Base-by-base conservation (phyloP, 345 rosid species). In the Linum trigynum region DNA sequence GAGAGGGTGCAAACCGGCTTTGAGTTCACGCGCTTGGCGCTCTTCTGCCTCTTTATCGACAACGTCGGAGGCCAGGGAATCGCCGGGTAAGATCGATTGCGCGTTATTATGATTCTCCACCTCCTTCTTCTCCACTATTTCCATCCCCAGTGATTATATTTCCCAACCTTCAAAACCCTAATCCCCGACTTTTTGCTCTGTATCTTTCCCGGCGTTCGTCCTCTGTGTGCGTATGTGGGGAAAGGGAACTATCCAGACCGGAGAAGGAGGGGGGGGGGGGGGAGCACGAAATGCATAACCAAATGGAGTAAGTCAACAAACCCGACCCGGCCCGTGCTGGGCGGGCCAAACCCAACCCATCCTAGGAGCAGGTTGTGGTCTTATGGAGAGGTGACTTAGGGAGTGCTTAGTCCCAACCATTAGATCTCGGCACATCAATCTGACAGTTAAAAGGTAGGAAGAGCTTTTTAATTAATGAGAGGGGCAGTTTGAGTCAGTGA, bases 1-100 rank as follows among this genome's bases (percentile, higher is more conserved):
- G 59, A 94, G 95, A 73, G 99, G 95, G 73, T 94, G 97, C 40
- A 88, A 75, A 43, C 92, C 81, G 72, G 86, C 87, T 70, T 92
- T 90, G 74, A 85, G 91, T 15, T 88, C 96, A 45, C 83, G 90
- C 48, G 89, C 81, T 39, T 78, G 81, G 75, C 91, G 88, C 72
- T 92, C 91, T 67, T 86, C 85, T 58, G 73, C 68, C 62, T 84
- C 81, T 65, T 42, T 70, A 40, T 67, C 65, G 5, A 9, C 36
- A 38, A 37, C 61, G 57, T 75, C 82, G 57, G 59, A 59, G 45
- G 66, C 61, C 40, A 67, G 42, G 0, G 79, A 72, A 64, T 78
- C 85, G 43, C 40, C 16, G 9, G 55, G 9, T 43, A 66, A 8
- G 7, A 38, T 59, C 23, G 65, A 10, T 6, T 73, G 69, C 37